phyloP scores from a whole-genome alignment of 108 stramenopile species.

The Poteriospumella lacustris region DNA sequence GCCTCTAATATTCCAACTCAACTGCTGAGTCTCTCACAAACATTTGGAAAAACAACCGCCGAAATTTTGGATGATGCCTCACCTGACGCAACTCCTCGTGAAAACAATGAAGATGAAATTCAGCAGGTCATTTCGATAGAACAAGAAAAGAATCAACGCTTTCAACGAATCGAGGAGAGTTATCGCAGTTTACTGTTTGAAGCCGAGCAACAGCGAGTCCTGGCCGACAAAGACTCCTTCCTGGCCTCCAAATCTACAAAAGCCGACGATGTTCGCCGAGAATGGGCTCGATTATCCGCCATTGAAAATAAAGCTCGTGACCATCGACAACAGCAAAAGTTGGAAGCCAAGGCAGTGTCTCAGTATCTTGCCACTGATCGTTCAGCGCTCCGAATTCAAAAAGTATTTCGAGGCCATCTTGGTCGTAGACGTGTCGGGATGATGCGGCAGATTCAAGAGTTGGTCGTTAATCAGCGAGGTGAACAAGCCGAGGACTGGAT shows the following conservation, averaged over 20 bases:
- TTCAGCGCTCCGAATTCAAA: conserved; percentile 40
- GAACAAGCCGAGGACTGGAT: conserved; percentile 28
- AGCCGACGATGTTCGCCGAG: conserved; percentile 26
- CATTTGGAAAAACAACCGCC: conserved; percentile 41
- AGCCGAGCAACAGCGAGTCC: conserved; percentile 36
- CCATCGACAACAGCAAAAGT: not conserved
- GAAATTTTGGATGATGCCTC: conserved; percentile 44
- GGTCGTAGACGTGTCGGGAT: conserved; percentile 19
- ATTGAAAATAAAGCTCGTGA: not conserved
- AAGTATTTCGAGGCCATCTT: conserved; percentile 33
- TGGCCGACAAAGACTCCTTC: conserved; percentile 26
- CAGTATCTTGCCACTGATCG: conserved; percentile 38
- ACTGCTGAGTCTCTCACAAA: too few species aligned
- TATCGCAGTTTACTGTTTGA: conserved; percentile 34
- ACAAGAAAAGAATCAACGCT: not conserved
- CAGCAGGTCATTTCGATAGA: not conserved
- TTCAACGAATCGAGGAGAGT: conserved; percentile 27
- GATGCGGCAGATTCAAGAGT: not conserved
- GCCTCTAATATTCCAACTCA: too few species aligned
- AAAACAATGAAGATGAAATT: not conserved
- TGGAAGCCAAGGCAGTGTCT: conserved; percentile 32
- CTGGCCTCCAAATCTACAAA: conserved; percentile 7
- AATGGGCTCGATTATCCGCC: conserved; percentile 26
- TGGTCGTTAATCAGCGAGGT: not conserved
- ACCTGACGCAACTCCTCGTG: conserved; percentile 32